Percentiles rank a stretch among this genome's conserved stretches.
phyloP scores from a whole-genome alignment of 352 stramenopile genomes.

The Pythium rishiriense region DNA sequence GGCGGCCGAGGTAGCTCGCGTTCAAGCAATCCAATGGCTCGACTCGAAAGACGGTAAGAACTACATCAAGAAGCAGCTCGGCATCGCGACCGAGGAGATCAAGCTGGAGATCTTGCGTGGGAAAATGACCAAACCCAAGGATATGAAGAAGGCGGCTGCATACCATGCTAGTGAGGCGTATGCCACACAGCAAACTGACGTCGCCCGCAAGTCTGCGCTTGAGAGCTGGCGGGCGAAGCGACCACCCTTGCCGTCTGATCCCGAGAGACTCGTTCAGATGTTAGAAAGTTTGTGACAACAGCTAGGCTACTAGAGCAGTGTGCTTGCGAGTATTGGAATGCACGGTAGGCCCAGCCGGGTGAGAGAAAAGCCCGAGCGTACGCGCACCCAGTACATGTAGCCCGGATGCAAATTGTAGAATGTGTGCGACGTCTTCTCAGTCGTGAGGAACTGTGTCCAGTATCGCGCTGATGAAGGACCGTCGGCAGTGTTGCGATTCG shows the following conservation, averaged over 20 bases:
- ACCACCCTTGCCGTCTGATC: slow-evolving; percentile 30
- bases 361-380: slow-evolving; percentile 29
- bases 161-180: slow-evolving; percentile 44
- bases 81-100: slow-evolving; percentile 42
- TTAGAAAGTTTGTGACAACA: not conserved
- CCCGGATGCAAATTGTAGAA: slow-evolving; percentile 31
- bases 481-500: no score
- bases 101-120: slow-evolving; percentile 52
- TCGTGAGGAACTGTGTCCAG: slow-evolving; percentile 29
- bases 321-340: slow-evolving; percentile 28
- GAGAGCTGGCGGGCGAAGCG: slow-evolving; percentile 33
- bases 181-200: slow-evolving; percentile 36
- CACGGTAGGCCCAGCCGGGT: slow-evolving; percentile 29
- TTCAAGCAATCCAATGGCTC: slow-evolving; percentile 50
- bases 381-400: slow-evolving; percentile 36
- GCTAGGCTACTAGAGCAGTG: not conserved
- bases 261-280: slow-evolving; percentile 3
- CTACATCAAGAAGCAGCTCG: slow-evolving; percentile 58
- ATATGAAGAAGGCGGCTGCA: slow-evolving; percentile 47
- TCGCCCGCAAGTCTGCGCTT: slow-evolving; percentile 35
- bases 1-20: slow-evolving; percentile 20
- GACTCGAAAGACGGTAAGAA: slow-evolving; percentile 63
- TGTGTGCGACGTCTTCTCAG: slow-evolving; percentile 27
- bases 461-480: not conserved
- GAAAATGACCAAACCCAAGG: slow-evolving; percentile 53